Evolutionary conservation across 768 basidiomycete species (phyloP).

Genomic region (Pulveroboletus sp.): DNA sequence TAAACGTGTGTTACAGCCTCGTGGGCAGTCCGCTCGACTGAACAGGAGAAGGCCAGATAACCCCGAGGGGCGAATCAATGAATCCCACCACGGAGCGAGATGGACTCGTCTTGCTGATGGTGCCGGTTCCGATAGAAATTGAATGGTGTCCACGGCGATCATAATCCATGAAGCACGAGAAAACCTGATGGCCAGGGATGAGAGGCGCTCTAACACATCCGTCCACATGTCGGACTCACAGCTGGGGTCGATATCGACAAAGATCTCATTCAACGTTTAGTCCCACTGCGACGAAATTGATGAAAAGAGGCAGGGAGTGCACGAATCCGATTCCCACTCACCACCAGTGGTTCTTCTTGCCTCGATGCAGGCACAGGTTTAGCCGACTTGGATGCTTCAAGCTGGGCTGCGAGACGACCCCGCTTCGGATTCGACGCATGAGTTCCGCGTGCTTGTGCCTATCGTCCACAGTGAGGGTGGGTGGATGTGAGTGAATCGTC

Average conservation of each 20-base stretch:
- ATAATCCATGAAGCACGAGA: constrained; percentile 30
- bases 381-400: constrained; percentile 36
- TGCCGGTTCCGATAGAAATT: constrained; percentile 32
- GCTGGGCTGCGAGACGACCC: constrained; percentile 40
- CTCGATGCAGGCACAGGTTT: constrained; percentile 35
- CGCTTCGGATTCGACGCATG: constrained; percentile 42
- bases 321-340: constrained; percentile 30
- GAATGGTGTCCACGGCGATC: constrained; percentile 29
- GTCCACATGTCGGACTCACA: constrained; percentile 24
- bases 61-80: constrained; percentile 30
- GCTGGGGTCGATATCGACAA: constrained; percentile 2
- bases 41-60: constrained; percentile 23
- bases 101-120: constrained; percentile 20
- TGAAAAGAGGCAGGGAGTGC: constrained; percentile 24
- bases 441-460: constrained; percentile 42
- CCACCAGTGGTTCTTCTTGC: constrained; percentile 41
- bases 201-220: neutral
- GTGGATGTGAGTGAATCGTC: constrained; percentile 24
- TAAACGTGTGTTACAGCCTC: constrained; percentile 32
- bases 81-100: constrained; percentile 19
- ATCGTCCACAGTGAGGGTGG: neutral
- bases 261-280: constrained; percentile 10
- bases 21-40: constrained; percentile 22
- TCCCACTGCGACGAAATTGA: constrained; percentile 39
- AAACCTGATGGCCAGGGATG: constrained; percentile 31